Evolutionary conservation across 495 filamentous ascomycete genomes (phyloP), one percentile per base, ranked within the genome.

Genomic region (Penicillium simplicissimum): DNA sequence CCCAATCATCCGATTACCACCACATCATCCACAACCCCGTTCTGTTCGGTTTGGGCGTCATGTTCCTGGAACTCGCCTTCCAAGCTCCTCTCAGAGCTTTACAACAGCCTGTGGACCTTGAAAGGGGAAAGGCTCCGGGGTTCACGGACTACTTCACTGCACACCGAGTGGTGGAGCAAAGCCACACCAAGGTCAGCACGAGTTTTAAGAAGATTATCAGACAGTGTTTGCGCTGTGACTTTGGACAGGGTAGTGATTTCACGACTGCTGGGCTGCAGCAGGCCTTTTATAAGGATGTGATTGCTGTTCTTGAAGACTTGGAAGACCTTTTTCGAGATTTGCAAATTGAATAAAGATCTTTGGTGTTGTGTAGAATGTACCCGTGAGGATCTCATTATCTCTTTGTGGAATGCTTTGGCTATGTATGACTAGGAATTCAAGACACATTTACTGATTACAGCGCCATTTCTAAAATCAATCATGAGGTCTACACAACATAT

Each of bases 171-270:
- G 31, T 53, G 17, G 51, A 53, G n/a, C 8, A 21, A 1, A 35
- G n/a, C 34, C n/a, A 36, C n/a, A 2, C n/a, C 9, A 35, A 14
- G 31, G 13, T 53, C 19, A 53, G 51, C 33, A 37, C 15, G 19
- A 35, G 31, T 8, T 53, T 53, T 15, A 34, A 31, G 9, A 33
- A 13, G 8, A 36, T 59, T 6, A 51, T 52, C 47, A 51, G 31
- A 33, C 25, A 48, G 28, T 59, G 57, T 38, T 33, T 59, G 11
- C n/a, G 37, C 47, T 59, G 57, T 21, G 57, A 59, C 35, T 51
- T 59, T 52, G 57, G 57, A 17, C 57, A 59, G 38, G 57, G 52
- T 17, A 42, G 17, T 42, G 57, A 59, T 17, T 51, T 59, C 34
- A 51, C 23, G 1, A 59, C 45, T 17, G 21, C 43, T 37, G 43